These are phyloP conservation scores for Turnera subulata DNA, from an alignment of 345 rosid genomes.

Conservation along the genomic window DNA sequence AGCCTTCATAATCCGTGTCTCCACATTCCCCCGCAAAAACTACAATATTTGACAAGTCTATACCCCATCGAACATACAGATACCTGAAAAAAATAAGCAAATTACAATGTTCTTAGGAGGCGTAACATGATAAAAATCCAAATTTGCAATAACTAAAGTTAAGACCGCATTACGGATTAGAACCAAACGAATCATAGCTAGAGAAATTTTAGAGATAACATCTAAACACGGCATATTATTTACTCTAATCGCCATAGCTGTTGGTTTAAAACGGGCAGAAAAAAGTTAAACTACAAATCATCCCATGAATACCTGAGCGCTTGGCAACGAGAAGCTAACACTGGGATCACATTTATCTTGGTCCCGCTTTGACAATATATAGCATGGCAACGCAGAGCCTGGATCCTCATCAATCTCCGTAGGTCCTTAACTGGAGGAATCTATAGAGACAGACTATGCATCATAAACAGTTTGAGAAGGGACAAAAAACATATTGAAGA, in stretches of 20 bases:
- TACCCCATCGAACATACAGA: constrained; percentile 21
- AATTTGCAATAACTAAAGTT: not conserved
- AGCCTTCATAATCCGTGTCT: constrained; percentile 19
- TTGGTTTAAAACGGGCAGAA: not conserved
- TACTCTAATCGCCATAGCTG: not conserved
- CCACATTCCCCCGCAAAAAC: constrained; percentile 18
- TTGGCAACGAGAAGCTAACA: constrained; percentile 21
- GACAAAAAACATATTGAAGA: too few relatives aligned
- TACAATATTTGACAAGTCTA: constrained; percentile 14
- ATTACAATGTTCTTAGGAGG: too few relatives aligned
- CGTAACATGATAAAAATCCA: not conserved
- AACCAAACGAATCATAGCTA: too few relatives aligned
- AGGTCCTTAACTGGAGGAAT: constrained; percentile 18
- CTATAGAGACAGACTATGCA: constrained; percentile 13
- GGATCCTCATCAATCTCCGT: constrained; percentile 24
- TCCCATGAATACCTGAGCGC: constrained; percentile 17
- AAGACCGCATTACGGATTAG: too few relatives aligned
- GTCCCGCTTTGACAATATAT: constrained; percentile 16
- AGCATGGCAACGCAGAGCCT: constrained; percentile 22
- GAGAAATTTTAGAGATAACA: not conserved
- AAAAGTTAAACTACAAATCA: not conserved
- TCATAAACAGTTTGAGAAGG: not conserved
- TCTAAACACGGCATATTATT: not conserved
- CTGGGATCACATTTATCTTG: constrained; percentile 20
- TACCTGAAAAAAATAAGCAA: constrained; percentile 9